Percentiles rank a stretch among this genome's conserved stretches.
phyloP scores from a whole-genome alignment of 306 rosid genomes.

The Vigna angularis region DNA sequence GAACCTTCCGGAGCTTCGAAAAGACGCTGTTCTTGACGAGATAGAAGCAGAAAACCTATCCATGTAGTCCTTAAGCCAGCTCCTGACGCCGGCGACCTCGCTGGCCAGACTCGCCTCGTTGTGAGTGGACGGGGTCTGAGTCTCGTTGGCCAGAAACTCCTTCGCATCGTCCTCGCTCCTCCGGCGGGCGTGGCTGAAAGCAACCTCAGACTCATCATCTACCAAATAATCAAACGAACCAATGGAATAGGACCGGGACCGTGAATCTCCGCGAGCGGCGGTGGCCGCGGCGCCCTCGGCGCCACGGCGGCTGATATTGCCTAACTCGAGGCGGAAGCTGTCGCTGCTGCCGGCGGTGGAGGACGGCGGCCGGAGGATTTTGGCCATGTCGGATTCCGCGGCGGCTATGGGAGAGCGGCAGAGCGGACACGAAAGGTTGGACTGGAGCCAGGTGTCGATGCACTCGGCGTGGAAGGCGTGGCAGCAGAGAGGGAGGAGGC shows the following conservation, averaged over 20 bases:
- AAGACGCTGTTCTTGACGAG: conserved; percentile 74
- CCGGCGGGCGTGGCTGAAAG: conserved; percentile 53
- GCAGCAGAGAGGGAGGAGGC: conserved; percentile 74
- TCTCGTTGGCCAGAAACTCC: conserved; percentile 43
- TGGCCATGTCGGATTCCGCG: conserved; percentile 62
- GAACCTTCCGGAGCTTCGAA: conserved; percentile 84
- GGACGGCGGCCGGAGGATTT: conserved; percentile 42
- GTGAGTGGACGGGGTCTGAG: conserved; percentile 4
- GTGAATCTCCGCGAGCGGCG: conserved; percentile 17
- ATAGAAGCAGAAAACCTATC: conserved; percentile 74
- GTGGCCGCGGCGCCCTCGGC: background rate
- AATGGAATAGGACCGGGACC: conserved; percentile 75
- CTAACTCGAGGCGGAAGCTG: conserved; percentile 73
- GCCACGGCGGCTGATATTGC: conserved; percentile 62
- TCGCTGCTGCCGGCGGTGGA: conserved; percentile 22
- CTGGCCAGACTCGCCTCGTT: conserved; percentile 55
- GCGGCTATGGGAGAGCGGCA: conserved; percentile 68
- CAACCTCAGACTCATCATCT: conserved; percentile 72
- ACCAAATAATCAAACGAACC: conserved; percentile 84
- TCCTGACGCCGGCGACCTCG: conserved; percentile 64
- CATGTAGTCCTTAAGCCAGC: conserved; percentile 83
- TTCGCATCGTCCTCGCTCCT: conserved; percentile 63
- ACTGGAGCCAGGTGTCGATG: conserved; percentile 76
- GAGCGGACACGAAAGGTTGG: conserved; percentile 77
- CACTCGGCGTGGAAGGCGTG: conserved; percentile 78